Evolutionary conservation across 257 asterid genomes (phyloP).

Genomic region (Thymus mandschuricus): DNA sequence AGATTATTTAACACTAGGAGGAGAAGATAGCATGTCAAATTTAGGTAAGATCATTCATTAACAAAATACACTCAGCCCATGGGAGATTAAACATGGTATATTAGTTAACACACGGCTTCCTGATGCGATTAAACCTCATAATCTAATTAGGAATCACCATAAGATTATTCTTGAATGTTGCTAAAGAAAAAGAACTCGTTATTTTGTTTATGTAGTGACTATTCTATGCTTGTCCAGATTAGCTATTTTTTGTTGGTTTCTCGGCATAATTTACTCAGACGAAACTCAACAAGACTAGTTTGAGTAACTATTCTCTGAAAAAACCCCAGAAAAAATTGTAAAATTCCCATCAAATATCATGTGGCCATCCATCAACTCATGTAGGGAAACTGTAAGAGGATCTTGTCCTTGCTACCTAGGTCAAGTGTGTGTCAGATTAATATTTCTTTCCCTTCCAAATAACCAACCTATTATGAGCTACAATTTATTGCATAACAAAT

Average conservation of each 20-base stretch:
- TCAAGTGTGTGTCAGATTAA: conserved; percentile 18
- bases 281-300: neutral
- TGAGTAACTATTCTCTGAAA: neutral
- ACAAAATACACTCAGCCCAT: too few relatives aligned
- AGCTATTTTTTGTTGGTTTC: too few relatives aligned
- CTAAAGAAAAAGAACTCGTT: neutral
- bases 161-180: neutral
- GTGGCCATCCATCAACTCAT: conserved; percentile 22
- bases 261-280: too few relatives aligned
- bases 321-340: neutral
- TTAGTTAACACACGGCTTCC: too few relatives aligned
- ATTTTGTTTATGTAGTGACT: neutral
- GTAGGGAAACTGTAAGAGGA: conserved; percentile 32
- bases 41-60: too few relatives aligned
- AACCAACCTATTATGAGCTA: neutral
- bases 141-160: too few relatives aligned
- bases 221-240: neutral
- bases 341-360: neutral
- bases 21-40: too few relatives aligned
- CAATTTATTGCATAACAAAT: conserved; percentile 8
- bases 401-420: conserved; percentile 28
- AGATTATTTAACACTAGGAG: too few relatives aligned
- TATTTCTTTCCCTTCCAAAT: conserved; percentile 11
- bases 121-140: too few relatives aligned
- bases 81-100: too few relatives aligned